Conservation (phyloP, 1,284 basidiomycete species). For the Cystobasidium sp. region DNA sequence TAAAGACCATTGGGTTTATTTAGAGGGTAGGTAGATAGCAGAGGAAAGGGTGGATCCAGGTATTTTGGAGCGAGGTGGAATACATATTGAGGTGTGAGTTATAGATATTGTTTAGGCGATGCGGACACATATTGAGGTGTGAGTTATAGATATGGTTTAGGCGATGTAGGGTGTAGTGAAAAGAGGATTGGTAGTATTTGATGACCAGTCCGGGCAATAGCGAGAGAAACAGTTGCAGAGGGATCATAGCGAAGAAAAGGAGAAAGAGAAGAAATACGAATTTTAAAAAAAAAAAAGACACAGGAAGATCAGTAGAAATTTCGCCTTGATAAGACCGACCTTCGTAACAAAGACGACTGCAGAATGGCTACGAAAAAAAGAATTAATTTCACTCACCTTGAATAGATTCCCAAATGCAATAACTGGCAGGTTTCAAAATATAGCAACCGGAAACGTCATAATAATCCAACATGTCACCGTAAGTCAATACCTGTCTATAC, state of each 20-base stretch:
- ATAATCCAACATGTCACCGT: conserved; percentile 99
- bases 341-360: background rate
- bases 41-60: background rate
- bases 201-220: no score
- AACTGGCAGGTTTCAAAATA: conserved; percentile 97
- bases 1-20: no score
- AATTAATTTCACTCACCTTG: conserved; percentile 67
- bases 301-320: no score
- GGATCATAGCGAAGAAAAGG: no score
- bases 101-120: no score
- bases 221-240: no score
- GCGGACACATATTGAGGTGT: no score
- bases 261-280: no score
- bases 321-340: background rate
- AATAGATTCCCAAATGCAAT: conserved; percentile 94
- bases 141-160: no score
- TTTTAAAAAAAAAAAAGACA: no score
- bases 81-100: background rate
- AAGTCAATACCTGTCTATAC: conserved; percentile 94
- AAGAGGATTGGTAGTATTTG: no score
- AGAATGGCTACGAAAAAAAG: background rate
- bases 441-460: conserved; percentile 99
- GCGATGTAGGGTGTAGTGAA: no score
- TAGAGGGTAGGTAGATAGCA: background rate
- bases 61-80: background rate